Evolutionary conservation across 352 stramenopile genomes (phyloP), one percentile per base, ranked within the genome.

Genomic region (Peronospora destructor): DNA sequence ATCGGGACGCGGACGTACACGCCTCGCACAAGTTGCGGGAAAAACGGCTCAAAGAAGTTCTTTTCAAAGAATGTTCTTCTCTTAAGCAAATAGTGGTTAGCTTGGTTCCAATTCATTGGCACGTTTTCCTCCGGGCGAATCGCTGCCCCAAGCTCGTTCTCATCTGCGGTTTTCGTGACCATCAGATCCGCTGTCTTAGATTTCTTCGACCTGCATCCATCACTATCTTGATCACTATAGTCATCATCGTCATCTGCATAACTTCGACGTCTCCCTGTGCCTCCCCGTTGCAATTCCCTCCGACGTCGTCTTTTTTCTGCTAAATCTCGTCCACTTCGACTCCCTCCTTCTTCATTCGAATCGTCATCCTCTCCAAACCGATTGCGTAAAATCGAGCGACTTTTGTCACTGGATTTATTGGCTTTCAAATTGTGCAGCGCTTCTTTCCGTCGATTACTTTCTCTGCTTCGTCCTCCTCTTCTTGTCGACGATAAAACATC

Each of bases 11-110:
- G 73, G 16, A 88, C 77, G 49, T 87, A 91, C 33, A 86, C 61
- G 13, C 82, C 82, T 28, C 73, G 72, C 21, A 93, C 77, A 8
- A 93, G 57, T 56, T 85, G 79, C 34, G 84, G 61, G 42, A 93
- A 93, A 53, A 71, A 93, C 6, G 82, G 82, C 67, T 93, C 82
- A 49, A 90, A 93, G 41, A 84, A 93, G 53, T 91, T 57, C 54
- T 93, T 89, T 33, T 93, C 82, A 45, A 93, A 91, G 42, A 85
- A 93, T 19, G 59, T 53, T 23, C 82, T 65, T 41, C 80, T 73
- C 53, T 79, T 78, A 4, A 89, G 65, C 45, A 93, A 60, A 53
- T 90, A 93, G 56, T 84, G 61, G 49, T 87, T 87, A 29, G 79
- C 79, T 49, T 87, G 76, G 51, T 76, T 67, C 79, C 76, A 88